These are phyloP conservation scores for Globisporangium sylvaticum DNA, from an alignment of 352 stramenopile genomes.

Conservation along the genomic window DNA sequence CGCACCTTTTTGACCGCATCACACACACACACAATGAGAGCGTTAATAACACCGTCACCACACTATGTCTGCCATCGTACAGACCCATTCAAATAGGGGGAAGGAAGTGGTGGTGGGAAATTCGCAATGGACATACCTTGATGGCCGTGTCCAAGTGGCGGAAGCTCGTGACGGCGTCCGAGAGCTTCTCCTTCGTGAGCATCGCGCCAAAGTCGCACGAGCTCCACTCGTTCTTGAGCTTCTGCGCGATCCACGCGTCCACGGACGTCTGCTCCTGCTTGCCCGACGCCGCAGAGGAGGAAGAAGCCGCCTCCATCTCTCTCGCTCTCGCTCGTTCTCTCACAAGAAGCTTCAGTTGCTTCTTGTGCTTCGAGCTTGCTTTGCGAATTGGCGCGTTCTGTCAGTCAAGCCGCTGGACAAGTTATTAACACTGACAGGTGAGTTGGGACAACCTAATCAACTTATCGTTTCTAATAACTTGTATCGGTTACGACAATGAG, in stretches of 20 bases:
- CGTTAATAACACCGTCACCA: background rate
- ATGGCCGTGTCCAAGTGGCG: conserved; percentile 55
- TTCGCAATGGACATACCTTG: conserved; percentile 31
- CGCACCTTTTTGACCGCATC: conserved; percentile 27
- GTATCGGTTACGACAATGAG: too few relatives aligned
- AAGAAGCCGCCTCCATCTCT: background rate
- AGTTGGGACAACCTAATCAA: too few relatives aligned
- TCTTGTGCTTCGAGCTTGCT: background rate
- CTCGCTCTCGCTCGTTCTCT: background rate
- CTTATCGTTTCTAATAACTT: too few relatives aligned
- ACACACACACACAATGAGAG: background rate
- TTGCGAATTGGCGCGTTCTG: too few relatives aligned
- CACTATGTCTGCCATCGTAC: background rate
- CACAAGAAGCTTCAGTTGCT: background rate
- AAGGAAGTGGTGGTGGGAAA: too few relatives aligned
- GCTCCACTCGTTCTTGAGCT: conserved; percentile 74
- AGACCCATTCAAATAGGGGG: background rate
- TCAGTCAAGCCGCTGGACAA: too few relatives aligned
- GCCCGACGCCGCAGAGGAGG: background rate
- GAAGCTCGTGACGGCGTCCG: conserved; percentile 57
- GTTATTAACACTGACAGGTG: too few relatives aligned
- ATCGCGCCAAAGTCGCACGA: conserved; percentile 60
- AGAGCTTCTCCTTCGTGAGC: conserved; percentile 54
- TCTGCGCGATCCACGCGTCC: conserved; percentile 72
- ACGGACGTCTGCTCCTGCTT: conserved; percentile 25